phyloP scores from a whole-genome alignment of 2,329 filamentous ascomycete genomes.

The Pseudogymnoascus sp. region DNA sequence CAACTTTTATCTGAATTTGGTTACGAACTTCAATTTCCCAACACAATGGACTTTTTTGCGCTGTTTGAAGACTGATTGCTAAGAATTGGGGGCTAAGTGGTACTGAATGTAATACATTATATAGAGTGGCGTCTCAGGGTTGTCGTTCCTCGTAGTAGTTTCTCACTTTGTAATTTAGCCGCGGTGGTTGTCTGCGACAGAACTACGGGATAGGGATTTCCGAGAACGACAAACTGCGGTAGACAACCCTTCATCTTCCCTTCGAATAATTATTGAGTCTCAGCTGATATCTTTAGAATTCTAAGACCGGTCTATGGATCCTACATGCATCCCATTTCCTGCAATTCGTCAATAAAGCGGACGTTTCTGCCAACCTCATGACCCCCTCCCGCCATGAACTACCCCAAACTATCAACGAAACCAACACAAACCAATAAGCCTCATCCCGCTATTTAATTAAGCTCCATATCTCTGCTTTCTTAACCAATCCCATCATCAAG shows the following conservation, averaged over 20 bases:
- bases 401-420: neutral
- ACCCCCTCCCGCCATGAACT: neutral
- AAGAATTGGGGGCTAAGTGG: neutral
- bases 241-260: neutral
- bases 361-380: neutral
- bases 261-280: neutral
- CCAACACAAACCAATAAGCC: constrained; percentile 1
- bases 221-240: neutral
- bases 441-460: neutral
- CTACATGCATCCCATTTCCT: neutral
- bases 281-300: neutral
- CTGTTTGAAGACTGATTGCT: neutral
- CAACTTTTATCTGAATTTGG: neutral
- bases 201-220: neutral
- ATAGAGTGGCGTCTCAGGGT: neutral
- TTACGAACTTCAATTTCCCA: neutral
- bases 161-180: neutral
- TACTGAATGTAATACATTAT: neutral
- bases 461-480: neutral
- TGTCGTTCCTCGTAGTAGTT: neutral
- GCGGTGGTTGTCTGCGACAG: neutral
- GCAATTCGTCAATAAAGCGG: neutral
- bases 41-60: neutral
- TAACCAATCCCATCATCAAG: neutral
- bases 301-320: neutral